Base-by-base conservation (phyloP, 768 basidiomycete genomes). In the Lactifluus volemus region DNA sequence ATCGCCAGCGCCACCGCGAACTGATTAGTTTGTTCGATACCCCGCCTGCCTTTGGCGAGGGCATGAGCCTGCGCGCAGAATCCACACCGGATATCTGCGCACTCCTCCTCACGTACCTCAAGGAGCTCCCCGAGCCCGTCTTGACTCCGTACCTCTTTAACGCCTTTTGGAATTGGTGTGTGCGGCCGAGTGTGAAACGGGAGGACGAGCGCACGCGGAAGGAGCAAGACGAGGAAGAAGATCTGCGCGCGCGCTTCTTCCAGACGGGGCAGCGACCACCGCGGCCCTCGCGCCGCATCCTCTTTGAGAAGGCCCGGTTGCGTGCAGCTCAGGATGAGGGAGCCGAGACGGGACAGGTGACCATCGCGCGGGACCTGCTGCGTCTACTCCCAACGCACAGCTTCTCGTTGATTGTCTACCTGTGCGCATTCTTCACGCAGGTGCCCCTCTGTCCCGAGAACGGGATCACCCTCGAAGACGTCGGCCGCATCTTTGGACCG, bases 381-480 rank as follows among this genome's bases (percentile, higher is more conserved):
- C 78, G 78, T 7, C 74, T 84, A 49, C 74, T 82, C 5, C 78
- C 80, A 1, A 70, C 71, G 1, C 64, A 71, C 12, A 69, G 73
- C 55, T 72, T 79, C 60, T 73, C 73, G 38, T 69, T 81, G 4
- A 71, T 82, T 51, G 67, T 72, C 44, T 79, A 81, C 65, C 73
- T 81, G 38, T 71, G 76, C 55, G 73, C 73, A 5, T 80, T 81
- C 68, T 79, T 81, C 66, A 77, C 78, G 1, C 81, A 83, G 63
- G 68, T 81, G 0, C 81, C 78, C 2, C 71, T 80, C 7, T 79
- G 75, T 56, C 76, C 79, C 1, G 78, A 79, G 48, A 82, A 83
- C 60, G 75, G 76, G 1, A 66, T 83, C n/a, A 69, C 75, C 6
- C 69, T 76, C 39, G 75, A 79, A 53, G 74, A 76, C 48, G 73